Evolutionary conservation across 1,139 yeast species (phyloP).

Genomic region (Eremothecium sinecaudum): DNA sequence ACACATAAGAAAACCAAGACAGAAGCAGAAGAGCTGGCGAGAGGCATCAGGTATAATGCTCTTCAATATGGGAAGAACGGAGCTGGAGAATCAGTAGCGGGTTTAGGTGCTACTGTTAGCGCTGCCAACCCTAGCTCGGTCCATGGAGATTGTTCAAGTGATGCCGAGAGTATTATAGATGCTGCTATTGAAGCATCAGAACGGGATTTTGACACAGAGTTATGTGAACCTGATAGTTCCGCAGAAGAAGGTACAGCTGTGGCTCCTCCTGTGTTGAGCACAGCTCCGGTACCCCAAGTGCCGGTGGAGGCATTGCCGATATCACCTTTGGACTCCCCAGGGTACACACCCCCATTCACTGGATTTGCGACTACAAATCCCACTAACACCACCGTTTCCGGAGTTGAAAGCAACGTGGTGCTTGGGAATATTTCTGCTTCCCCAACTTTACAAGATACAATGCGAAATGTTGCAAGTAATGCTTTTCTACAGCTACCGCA

Average conservation of each 20-base stretch:
- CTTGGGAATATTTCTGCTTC: neutral
- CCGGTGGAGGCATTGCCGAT: constrained; percentile 24
- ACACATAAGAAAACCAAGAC: constrained; percentile 10
- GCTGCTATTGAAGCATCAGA: neutral
- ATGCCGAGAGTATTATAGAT: neutral
- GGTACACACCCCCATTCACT: constrained; percentile 12
- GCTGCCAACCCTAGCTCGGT: no score
- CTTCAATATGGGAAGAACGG: constrained; percentile 1
- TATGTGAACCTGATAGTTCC: neutral
- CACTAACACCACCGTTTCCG: constrained; percentile 6
- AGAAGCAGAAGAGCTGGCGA: constrained; percentile 7
- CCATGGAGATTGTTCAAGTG: no score
- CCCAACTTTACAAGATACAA: constrained; percentile 7
- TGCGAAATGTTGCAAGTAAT: constrained; percentile 12
- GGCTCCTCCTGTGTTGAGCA: constrained; percentile 3
- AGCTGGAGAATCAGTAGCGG: no score
- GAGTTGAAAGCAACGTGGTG: neutral
- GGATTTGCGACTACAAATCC: constrained; percentile 5
- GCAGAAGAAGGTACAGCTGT: neutral
- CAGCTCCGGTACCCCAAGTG: constrained; percentile 6
- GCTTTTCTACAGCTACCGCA: constrained; percentile 15
- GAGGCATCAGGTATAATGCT: constrained; percentile 1
- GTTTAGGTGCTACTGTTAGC: no score
- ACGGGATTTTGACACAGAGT: constrained; percentile 1
- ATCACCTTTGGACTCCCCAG: constrained; percentile 26